Conservation (phyloP, 768 basidiomycete species). For the Tricholoma bakamatsutake region DNA sequence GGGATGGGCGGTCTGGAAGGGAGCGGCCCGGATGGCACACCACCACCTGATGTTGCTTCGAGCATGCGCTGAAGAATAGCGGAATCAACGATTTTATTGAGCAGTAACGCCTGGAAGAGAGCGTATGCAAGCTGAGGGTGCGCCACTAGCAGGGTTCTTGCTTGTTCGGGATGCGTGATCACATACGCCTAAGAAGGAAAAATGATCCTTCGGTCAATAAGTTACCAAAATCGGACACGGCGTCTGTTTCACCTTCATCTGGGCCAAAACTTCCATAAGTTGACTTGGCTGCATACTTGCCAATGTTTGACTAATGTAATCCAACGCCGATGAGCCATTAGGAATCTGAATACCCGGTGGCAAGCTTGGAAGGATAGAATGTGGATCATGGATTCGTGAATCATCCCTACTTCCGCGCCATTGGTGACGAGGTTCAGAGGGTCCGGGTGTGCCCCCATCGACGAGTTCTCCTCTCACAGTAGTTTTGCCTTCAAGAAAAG, state of each 20-base stretch:
- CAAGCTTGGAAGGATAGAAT: conserved; percentile 56
- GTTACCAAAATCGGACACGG: conserved; percentile 6
- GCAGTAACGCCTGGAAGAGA: conserved; percentile 86
- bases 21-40: conserved; percentile 12
- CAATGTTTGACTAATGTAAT: conserved; percentile 81
- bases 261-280: conserved; percentile 89
- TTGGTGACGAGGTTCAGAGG: conserved; percentile 47
- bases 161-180: conserved; percentile 87
- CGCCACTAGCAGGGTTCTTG: conserved; percentile 65
- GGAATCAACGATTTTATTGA: conserved; percentile 92
- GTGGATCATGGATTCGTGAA: conserved; percentile 34
- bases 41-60: conserved; percentile 28
- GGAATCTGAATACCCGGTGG: conserved; percentile 75
- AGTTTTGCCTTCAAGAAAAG: conserved; percentile 86
- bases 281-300: conserved; percentile 80
- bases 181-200: conserved; percentile 69
- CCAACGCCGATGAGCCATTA: conserved; percentile 65
- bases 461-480: conserved; percentile 79
- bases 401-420: conserved; percentile 41
- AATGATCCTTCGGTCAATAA: conserved; percentile 3
- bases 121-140: conserved; percentile 96
- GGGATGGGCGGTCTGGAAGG: conserved; percentile 21
- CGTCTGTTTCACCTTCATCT: conserved; percentile 80
- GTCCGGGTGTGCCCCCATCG: conserved; percentile 56
- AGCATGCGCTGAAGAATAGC: conserved; percentile 72